These are phyloP conservation scores for Picea glauca DNA, from an alignment of 75 land plant species.

Conservation along the genomic window DNA sequence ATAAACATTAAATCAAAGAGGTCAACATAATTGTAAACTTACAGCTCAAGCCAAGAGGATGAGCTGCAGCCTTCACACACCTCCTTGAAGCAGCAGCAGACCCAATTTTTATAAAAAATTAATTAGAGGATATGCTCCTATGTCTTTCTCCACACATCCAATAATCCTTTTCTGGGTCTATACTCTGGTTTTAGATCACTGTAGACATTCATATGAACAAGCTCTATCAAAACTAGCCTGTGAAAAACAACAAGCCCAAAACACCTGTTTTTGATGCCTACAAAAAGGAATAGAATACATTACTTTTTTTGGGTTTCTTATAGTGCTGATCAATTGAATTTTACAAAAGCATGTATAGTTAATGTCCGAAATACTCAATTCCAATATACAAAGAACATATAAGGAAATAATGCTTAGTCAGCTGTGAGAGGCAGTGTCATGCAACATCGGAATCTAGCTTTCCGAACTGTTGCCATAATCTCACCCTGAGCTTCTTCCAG, in stretches of 20 bases:
- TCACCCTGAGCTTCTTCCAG: conserved; percentile 75
- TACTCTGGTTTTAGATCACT: conserved; percentile 10
- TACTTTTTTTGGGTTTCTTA: conserved; percentile 11
- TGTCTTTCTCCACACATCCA: conserved; percentile 10
- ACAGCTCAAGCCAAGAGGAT: conserved; percentile 9
- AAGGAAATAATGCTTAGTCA: conserved; percentile 42
- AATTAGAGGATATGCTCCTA: conserved; percentile 12
- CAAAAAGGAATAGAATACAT: conserved; percentile 14
- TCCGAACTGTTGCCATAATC: conserved; percentile 74
- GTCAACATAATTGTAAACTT: conserved; percentile 10
- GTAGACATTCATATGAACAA: conserved; percentile 12
- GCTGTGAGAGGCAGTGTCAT: conserved; percentile 66
- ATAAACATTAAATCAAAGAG: conserved; percentile 4
- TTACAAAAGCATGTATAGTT: conserved; percentile 14
- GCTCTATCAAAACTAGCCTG: conserved; percentile 14
- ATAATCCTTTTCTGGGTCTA: conserved; percentile 10
- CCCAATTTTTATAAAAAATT: conserved; percentile 2
- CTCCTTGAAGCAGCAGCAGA: conserved; percentile 7
- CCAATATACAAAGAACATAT: conserved; percentile 11
- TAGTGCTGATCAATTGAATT: conserved; percentile 14
- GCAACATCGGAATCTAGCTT: conserved; percentile 87
- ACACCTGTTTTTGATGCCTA: conserved; percentile 12
- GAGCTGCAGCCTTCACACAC: conserved; percentile 12
- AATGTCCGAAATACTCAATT: conserved; percentile 7
- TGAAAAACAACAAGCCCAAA: conserved; percentile 11